Percentiles rank a stretch among this genome's conserved stretches.
Conservation (phyloP, 2,329 filamentous ascomycete species). For the Tolypocladium guangdongense region DNA sequence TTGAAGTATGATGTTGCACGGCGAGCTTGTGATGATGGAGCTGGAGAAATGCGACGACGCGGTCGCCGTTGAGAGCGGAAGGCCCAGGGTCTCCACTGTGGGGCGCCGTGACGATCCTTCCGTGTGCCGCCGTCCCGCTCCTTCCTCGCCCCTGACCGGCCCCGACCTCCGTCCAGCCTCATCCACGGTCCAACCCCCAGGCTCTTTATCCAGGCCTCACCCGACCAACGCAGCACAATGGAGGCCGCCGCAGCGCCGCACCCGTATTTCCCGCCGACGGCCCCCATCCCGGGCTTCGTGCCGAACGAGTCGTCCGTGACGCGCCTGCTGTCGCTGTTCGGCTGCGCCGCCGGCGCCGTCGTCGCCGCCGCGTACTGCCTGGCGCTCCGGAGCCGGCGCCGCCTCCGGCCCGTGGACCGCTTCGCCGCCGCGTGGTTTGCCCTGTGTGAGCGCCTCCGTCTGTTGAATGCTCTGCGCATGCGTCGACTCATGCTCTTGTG, state of each 20-base stretch:
- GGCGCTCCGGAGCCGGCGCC: conserved; percentile 11
- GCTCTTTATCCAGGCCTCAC: background rate
- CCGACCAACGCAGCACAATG: background rate
- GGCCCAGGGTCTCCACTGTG: background rate
- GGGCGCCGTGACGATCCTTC: background rate
- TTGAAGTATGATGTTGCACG: no score
- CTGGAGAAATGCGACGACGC: no score
- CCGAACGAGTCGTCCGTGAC: conserved; percentile 31
- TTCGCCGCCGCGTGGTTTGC: conserved; percentile 42
- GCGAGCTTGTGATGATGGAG: no score
- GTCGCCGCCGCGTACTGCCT: conserved; percentile 19
- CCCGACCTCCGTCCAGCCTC: background rate
- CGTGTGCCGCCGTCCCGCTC: background rate
- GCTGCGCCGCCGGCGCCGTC: conserved; percentile 22
- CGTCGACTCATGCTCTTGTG: background rate
- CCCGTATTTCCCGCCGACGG: conserved; percentile 38
- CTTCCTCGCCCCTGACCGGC: background rate
- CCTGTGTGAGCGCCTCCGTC: conserved; percentile 32
- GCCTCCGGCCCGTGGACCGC: conserved; percentile 23
- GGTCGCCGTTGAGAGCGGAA: no score
- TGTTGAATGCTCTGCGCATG: background rate
- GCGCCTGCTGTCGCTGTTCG: conserved; percentile 25
- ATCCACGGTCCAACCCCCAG: background rate
- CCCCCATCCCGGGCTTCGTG: conserved; percentile 31
- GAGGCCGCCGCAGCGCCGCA: conserved; percentile 16